Conservation (phyloP, 345 rosid species). For the Eucalyptus cloeziana region DNA sequence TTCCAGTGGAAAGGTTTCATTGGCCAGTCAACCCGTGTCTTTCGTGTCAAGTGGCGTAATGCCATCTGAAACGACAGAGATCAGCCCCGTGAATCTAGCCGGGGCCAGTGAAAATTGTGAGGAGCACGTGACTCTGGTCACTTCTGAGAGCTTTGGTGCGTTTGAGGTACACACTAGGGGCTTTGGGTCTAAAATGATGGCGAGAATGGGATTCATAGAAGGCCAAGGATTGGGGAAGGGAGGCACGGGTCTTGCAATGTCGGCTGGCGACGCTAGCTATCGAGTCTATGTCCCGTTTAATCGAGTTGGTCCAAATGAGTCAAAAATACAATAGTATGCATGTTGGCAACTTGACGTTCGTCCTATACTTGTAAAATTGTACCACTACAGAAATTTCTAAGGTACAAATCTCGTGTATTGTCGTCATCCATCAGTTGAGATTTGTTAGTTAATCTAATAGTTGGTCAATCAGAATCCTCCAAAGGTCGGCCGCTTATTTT, state of each 20-base stretch:
- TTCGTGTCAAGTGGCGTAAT: constrained; percentile 69
- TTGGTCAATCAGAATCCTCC: too few relatives aligned
- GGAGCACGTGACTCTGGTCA: constrained; percentile 10
- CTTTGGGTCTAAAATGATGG: constrained; percentile 70
- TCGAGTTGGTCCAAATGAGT: neutral
- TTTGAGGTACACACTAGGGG: constrained; percentile 69
- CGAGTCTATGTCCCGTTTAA: neutral
- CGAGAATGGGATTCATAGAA: constrained; percentile 76
- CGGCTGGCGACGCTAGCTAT: neutral
- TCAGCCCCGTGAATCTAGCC: too few relatives aligned
- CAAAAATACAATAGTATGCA: neutral
- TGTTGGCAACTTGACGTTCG: neutral
- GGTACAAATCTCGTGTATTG: too few relatives aligned
- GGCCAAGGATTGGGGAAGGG: constrained; percentile 83
- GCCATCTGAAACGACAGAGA: constrained; percentile 16
- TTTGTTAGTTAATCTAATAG: neutral
- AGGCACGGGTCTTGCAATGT: constrained; percentile 55
- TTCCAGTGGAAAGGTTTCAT: constrained; percentile 17
- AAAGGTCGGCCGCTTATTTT: too few relatives aligned
- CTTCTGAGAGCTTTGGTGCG: constrained; percentile 41
- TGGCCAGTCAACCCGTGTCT: constrained; percentile 62
- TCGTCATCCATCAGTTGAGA: too few relatives aligned
- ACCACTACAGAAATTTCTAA: neutral
- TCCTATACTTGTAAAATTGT: neutral
- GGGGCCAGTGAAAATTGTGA: constrained; percentile 7